Evolutionary conservation across 2,329 filamentous ascomycete species (phyloP).

Genomic region (Beauveria rudraprayagi): DNA sequence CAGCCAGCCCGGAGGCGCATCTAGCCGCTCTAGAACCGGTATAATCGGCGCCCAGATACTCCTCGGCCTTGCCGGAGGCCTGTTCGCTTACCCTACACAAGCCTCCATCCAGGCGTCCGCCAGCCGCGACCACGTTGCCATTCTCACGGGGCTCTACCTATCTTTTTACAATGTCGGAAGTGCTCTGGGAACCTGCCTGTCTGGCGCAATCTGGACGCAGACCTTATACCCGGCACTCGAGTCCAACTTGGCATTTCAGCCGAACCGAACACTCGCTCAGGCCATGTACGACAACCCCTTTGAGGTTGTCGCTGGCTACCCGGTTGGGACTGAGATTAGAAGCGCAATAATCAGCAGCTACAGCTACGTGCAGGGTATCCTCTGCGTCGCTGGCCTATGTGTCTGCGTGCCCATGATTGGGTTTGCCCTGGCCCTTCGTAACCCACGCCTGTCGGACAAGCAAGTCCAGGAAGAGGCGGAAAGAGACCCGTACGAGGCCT

Average conservation of each 20-base stretch:
- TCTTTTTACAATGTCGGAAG: conserved; percentile 35
- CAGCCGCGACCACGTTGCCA: conserved; percentile 28
- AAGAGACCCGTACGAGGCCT: background rate
- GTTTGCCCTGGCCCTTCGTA: conserved; percentile 34
- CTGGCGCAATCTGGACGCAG: conserved; percentile 35
- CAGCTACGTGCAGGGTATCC: conserved; percentile 34
- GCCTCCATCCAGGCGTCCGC: conserved; percentile 33
- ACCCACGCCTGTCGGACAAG: conserved; percentile 35
- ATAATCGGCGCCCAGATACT: conserved; percentile 49
- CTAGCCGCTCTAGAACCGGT: conserved; percentile 33
- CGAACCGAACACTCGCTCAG: conserved; percentile 27
- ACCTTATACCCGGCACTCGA: conserved; percentile 26
- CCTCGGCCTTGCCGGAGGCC: conserved; percentile 49
- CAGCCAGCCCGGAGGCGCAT: conserved; percentile 42
- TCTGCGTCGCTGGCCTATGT: conserved; percentile 37
- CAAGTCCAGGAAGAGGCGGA: conserved; percentile 25
- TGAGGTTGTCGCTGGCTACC: conserved; percentile 23
- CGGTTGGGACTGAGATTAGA: conserved; percentile 36
- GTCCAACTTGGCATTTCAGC: conserved; percentile 25
- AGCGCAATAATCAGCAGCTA: conserved; percentile 37
- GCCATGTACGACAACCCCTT: conserved; percentile 32
- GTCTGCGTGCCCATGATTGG: conserved; percentile 39
- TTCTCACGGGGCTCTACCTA: conserved; percentile 31
- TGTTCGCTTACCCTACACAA: conserved; percentile 41
- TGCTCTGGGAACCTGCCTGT: conserved; percentile 32